Evolutionary conservation across 1,284 basidiomycete genomes (phyloP), one percentile per base, ranked within the genome.

Genomic region (Bjerkandera adusta): DNA sequence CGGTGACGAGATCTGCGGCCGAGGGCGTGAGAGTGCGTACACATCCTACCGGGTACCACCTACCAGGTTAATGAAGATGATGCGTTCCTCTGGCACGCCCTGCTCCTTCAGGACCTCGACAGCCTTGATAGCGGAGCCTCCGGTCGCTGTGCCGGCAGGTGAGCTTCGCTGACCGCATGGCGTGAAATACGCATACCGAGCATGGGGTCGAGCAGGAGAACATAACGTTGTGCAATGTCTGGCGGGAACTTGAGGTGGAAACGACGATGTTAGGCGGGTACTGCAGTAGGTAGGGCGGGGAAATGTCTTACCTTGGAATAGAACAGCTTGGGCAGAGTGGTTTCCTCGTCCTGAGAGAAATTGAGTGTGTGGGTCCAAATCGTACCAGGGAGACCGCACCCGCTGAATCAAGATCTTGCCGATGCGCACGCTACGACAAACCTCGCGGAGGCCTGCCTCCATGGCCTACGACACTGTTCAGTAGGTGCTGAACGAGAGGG

Each of bases 41-140:
- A 32, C 27, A 13, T 11, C 29, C 16, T 13, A 10, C 10, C 20
- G n/a, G 13, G 26, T 29, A 36, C 30, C 13, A 62, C 73, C 48
- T 55, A 96, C 93, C 63, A 99, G 70, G 67, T 99, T 98, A 56
- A 99, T 81, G 70, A 99, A 99, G 57, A 99, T 88, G 59, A 99
- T 98, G 47, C 91, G 81, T 52, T 93, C 85, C 66, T 87, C 86
- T 11, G 81, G 81, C 24, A 99, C 96, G 30, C 90, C 92, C 60
- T 94, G 86, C 45, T 93, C 87, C 64, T 89, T 81, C 16, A 99
- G 75, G 6, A 98, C 91, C 65, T 98, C 92, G 43, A 98, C 91
- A 0, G 96, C 96, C 67, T 98, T 97, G 69, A 97, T 94, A 2
- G 95, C 97, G 13, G 94, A 97, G 35, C 97, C 96, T 26, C 96